Evolutionary conservation across 768 basidiomycete species (phyloP), one percentile per base, ranked within the genome.

Genomic region (Chiua virens): DNA sequence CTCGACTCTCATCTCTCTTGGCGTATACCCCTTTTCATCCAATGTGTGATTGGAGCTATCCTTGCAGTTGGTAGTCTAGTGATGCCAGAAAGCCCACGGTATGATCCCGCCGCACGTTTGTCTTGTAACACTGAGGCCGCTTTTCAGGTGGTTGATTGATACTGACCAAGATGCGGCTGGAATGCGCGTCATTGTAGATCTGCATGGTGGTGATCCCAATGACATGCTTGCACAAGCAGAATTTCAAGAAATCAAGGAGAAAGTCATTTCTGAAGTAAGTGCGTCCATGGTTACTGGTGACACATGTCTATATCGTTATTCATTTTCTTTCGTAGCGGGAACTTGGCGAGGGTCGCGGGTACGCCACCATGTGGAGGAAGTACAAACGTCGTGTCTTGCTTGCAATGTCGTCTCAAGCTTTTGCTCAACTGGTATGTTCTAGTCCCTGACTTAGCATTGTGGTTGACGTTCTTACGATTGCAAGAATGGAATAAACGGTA

Each of bases 401-500:
- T 41, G 95, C 95, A 15, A 95, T 95, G 91, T 91, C 89, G 18
- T 92, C 92, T 49, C 95, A 97, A 68, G 89, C 91, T 37, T 96
- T 97, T 70, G 95, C 95, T 38, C 95, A 97, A 65, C 74, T 97
- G 63, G 93, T 92, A 56, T 53, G 90, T 77, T 36, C 30, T 14
- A 21, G 25, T 48, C 32, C n/a, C 42, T 20, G 4, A 35, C 13
- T 15, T 28, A 20, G 5, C 21, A 21, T 27, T 28, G 14, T 32
- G 42, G 36, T 39, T 55, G 42, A 55, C 17, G 13, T 55, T 22
- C 39, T 30, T 35, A 27, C 46, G 21, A 37, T 41, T 18, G 17
- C 23, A 54, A 96, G 92, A 96, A 96, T 67, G 95, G 94, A 53
- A 98, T 97, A 62, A 97, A 95, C 65, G 89, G 90, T 89, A 68